Base-by-base conservation (phyloP, 2,329 filamentous ascomycete species). In the Berkeleyomyces rouxiae region DNA sequence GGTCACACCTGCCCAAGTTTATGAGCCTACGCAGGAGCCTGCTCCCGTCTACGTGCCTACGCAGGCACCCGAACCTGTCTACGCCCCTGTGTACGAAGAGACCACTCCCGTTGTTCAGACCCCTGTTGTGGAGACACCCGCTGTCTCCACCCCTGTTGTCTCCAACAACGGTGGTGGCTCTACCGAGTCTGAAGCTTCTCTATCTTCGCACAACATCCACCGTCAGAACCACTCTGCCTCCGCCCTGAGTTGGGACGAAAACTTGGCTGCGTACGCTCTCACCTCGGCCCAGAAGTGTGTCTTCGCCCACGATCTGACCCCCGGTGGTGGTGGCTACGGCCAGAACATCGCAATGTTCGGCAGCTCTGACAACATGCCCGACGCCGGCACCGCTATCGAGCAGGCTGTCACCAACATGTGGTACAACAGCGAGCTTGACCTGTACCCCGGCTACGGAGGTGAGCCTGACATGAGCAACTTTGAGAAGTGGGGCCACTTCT, bases 331-430 rank as follows among this genome's bases (percentile, higher is more conserved):
- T 62, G 78, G 80, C 53, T 95, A 93, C 70, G 93, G 93, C 66
- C 93, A 99, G 77, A 99, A 97, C 80, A 85, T 97, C 64, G 92
- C 88, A 70, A 84, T 85, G 67, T 79, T 73, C 71, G 79, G 74
- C 58, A 73, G 73, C 58, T 72, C 73, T 37, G 73, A 69, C 44
- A 68, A 76, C 57, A 72, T 76, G 33, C 67, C 68, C 53, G 66
- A 63, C 58, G 68, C 70, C 33, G 65, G 63, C n/a, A 67, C 72
- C 65, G 80, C 84, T 57, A 78, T 88, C 66, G 82, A 83, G 61
- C 77, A 80, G 66, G 83, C 86, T 67, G 84, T 92, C 71, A 88
- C 84, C 69, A 81, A 92, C 71, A 78, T 86, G 75, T 96, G 93
- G 89, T 96, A 96, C 81, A 89, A 93, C 72, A 82, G 81, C 69